Evolutionary conservation across 1,284 basidiomycete genomes (phyloP).

Genomic region (Heterobasidion occidentale): DNA sequence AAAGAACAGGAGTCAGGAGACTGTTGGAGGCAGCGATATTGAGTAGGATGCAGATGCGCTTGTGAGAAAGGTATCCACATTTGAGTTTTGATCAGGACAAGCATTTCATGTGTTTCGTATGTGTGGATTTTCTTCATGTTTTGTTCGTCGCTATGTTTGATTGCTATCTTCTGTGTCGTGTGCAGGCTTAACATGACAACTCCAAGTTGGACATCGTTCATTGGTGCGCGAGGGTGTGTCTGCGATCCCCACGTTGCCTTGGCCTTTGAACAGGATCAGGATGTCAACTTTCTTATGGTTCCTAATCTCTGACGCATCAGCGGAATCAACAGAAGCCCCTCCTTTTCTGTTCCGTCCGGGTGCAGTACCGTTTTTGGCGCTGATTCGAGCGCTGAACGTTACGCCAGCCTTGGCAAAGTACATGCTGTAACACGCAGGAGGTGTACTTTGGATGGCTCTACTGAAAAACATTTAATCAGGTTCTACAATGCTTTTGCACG

Average conservation of each 20-base stretch:
- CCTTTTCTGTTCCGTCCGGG: no score
- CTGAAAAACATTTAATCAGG: no score
- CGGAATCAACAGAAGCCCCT: no score
- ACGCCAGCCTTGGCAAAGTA: no score
- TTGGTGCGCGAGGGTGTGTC: not conserved
- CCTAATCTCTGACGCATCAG: no score
- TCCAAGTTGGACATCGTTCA: not conserved
- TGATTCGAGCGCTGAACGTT: no score
- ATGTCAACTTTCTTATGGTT: no score
- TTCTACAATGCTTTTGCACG: no score
- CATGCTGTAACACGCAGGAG: no score
- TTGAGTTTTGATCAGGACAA: not conserved
- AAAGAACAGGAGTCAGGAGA: not conserved
- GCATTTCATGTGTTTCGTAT: not conserved
- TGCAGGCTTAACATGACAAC: not conserved
- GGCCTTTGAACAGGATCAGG: no score
- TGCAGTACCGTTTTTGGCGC: not conserved
- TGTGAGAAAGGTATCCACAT: slow-evolving; percentile 5
- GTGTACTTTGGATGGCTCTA: no score
- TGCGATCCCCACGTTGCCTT: no score
- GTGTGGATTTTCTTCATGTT: slow-evolving; percentile 1
- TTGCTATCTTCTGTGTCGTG: not conserved
- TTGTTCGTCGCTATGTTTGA: not conserved
- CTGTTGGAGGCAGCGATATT: slow-evolving; percentile 3
- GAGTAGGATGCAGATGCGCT: slow-evolving; percentile 10